Base-by-base conservation (phyloP, 768 basidiomycete genomes). In the Lyophyllum atratum region DNA sequence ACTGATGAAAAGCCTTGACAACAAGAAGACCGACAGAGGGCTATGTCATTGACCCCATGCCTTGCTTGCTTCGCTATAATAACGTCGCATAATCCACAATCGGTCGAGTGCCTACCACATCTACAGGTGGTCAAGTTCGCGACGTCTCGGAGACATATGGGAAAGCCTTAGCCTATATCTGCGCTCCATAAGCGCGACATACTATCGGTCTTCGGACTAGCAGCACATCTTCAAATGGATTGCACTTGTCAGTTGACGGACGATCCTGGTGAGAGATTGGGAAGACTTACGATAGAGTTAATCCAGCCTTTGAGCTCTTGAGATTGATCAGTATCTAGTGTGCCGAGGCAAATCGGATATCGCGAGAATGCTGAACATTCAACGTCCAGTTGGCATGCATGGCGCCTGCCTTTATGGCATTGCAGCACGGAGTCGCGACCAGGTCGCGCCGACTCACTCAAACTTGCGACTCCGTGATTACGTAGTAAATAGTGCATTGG, bases 221-320 rank as follows among this genome's bases (percentile, higher is more conserved):
- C 24, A 28, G 45, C 8, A 45, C 11, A 49, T 49, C 26, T 25
- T 34, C 21, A 39, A 50, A 50, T 33, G 49, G 10, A 12, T 50
- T 50, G 49, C 22, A 25, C 50, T 52, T 52, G 50, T 19, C 50
- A 52, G 25, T 51, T 52, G 51, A 52, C 51, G 40, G 51, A 52
- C 37, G 28, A 52, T 52, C 51, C 33, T 4, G 26, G 39, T 22
- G 33, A 15, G 21, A 26, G 37, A 6, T 3, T 11, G 14, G 24
- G 45, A 26, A 4, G 14, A 11, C 17, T 44, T 9, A 3, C 19
- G 43, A 44, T 44, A 14, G 24, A 9, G 6, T 21, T 5, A 14
- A 25, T 14, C 14, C 31, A 33, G 31, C 31, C 31, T 33, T 33
- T n/a, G n/a, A n/a, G n/a, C n/a, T n/a, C n/a, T 6, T 33, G 31